A percentile compares a stretch with the other conserved stretches of the same genome.
These are phyloP conservation scores for Gardenia jasminoides DNA, from an alignment of 257 asterid species.

Conservation along the genomic window DNA sequence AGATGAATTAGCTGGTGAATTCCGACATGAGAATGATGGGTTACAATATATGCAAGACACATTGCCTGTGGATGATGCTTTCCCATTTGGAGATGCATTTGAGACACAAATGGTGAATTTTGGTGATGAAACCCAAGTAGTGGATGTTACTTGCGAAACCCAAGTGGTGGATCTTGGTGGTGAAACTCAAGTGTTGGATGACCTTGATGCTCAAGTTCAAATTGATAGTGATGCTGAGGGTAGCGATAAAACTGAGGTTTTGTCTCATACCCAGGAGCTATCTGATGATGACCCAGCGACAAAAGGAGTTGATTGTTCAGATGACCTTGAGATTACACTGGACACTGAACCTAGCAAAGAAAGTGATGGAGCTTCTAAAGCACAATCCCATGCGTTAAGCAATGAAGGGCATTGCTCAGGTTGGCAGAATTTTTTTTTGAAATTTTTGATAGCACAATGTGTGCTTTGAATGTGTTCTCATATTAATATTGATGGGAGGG, in stretches of 20 bases:
- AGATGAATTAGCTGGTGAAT: constrained; percentile 30
- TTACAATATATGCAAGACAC: constrained; percentile 26
- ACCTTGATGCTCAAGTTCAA: constrained; percentile 32
- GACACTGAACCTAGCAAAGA: constrained; percentile 25
- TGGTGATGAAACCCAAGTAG: constrained; percentile 23
- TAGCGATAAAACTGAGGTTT: constrained; percentile 37
- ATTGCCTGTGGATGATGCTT: constrained; percentile 46
- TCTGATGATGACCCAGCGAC: constrained; percentile 37
- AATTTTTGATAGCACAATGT: neutral
- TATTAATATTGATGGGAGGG: neutral
- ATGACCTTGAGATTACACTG: constrained; percentile 24
- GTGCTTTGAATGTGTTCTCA: neutral
- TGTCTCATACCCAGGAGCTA: constrained; percentile 47
- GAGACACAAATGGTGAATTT: constrained; percentile 44
- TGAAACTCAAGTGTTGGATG: constrained; percentile 60
- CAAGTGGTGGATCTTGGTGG: constrained; percentile 28
- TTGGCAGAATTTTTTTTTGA: constrained; percentile 1
- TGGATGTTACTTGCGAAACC: constrained; percentile 26
- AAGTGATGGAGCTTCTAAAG: constrained; percentile 25
- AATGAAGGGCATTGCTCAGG: constrained; percentile 37
- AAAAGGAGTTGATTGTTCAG: constrained; percentile 19
- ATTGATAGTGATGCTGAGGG: constrained; percentile 34
- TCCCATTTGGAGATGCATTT: constrained; percentile 47
- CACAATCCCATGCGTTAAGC: constrained; percentile 19
- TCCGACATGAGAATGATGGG: constrained; percentile 34